These are phyloP conservation scores for Rhynchosporium graminicola DNA, from an alignment of 2,329 filamentous ascomycete genomes.

Conservation along the genomic window DNA sequence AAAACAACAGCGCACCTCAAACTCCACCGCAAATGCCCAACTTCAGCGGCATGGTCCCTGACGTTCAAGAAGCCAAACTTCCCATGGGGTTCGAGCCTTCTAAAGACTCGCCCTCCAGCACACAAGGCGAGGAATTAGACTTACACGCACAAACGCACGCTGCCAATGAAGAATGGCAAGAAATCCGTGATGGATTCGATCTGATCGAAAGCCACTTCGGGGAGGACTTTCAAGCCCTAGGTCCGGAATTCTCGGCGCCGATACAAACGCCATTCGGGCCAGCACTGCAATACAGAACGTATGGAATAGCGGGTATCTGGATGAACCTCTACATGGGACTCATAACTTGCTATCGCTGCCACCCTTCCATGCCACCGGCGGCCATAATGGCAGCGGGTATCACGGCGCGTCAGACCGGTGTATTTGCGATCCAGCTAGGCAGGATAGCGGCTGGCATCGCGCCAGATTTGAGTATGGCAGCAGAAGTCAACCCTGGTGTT, in stretches of 20 bases:
- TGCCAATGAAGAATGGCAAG: conserved; percentile 67
- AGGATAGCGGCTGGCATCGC: conserved; percentile 75
- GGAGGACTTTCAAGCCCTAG: conserved; percentile 73
- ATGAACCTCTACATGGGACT: conserved; percentile 82
- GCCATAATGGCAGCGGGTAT: conserved; percentile 81
- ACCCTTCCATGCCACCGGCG: conserved; percentile 88
- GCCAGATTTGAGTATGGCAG: conserved; percentile 45
- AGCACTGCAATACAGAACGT: conserved; percentile 79
- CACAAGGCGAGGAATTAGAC: conserved; percentile 31
- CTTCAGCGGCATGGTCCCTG: conserved; percentile 40
- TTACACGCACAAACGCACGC: conserved; percentile 32
- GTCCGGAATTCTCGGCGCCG: conserved; percentile 62
- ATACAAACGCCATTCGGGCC: conserved; percentile 78
- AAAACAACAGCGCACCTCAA: conserved; percentile 22
- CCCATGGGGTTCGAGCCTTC: conserved; percentile 38
- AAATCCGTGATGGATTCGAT: conserved; percentile 70
- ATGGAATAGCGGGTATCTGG: conserved; percentile 86
- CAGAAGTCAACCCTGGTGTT: conserved; percentile 71
- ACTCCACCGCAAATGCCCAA: conserved; percentile 27
- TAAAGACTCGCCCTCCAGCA: conserved; percentile 30
- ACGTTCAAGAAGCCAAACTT: conserved; percentile 31
- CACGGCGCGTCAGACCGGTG: conserved; percentile 69
- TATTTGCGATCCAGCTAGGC: conserved; percentile 73
- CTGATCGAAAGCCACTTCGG: conserved; percentile 67
- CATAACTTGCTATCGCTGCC: conserved; percentile 78